Evolutionary conservation across 306 rosid genomes (phyloP).

Genomic region (Rosa rugosa): DNA sequence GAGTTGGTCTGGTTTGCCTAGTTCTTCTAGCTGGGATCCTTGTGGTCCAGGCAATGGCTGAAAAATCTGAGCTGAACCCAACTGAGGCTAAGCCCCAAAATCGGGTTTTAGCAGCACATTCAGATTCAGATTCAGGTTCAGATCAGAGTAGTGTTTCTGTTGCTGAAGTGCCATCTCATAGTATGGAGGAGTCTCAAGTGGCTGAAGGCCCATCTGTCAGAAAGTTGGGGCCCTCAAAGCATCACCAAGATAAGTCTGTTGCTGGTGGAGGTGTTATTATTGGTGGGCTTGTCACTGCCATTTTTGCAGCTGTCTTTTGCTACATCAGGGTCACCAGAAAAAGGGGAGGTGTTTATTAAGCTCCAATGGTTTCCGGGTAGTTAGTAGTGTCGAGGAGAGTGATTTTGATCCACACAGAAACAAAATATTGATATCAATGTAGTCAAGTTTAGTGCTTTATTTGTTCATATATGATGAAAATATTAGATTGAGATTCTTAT

Average conservation of each 20-base stretch:
- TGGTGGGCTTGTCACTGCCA: conserved; percentile 76
- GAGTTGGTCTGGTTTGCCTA: conserved; percentile 40
- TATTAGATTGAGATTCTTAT: conserved; percentile 2
- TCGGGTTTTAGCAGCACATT: conserved; percentile 10
- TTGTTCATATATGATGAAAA: conserved; percentile 4
- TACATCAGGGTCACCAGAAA: conserved; percentile 81
- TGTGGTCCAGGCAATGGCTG: conserved; percentile 40
- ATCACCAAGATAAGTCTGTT: conserved; percentile 62
- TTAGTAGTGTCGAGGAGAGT: background rate
- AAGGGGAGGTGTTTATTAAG: conserved; percentile 31
- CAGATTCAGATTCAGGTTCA: conserved; percentile 13
- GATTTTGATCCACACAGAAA: conserved; percentile 11
- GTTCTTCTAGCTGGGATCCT: conserved; percentile 37
- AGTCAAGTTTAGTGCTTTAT: background rate
- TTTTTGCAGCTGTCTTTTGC: conserved; percentile 81
- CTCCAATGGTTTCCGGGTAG: background rate
- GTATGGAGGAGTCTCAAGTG: conserved; percentile 26
- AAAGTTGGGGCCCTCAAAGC: conserved; percentile 49
- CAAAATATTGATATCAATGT: conserved; percentile 2
- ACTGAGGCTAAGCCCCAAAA: conserved; percentile 24
- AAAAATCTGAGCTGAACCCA: conserved; percentile 34
- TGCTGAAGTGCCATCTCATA: conserved; percentile 27
- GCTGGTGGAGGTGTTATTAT: conserved; percentile 92
- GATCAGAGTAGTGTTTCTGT: conserved; percentile 26
- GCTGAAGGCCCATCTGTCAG: conserved; percentile 62